A percentile compares a stretch with the other conserved stretches of the same genome.
phyloP scores from a whole-genome alignment of 1,284 basidiomycete genomes.

The Marasmius sp. region DNA sequence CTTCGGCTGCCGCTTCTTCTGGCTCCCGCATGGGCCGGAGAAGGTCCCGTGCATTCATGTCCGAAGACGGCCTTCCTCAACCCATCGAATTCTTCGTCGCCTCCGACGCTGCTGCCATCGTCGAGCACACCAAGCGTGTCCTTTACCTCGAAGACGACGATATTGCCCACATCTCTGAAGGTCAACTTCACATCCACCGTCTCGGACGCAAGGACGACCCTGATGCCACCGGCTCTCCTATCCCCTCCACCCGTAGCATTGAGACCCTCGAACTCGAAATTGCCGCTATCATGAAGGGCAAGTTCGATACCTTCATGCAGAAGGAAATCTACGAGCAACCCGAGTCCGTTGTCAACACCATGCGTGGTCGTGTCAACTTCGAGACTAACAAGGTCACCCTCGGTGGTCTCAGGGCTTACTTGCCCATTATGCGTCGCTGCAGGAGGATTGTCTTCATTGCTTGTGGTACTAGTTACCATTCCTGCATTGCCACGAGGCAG shows the following conservation, averaged over 20 bases:
- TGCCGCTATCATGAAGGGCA: constrained; percentile 99
- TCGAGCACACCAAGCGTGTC: constrained; percentile 99
- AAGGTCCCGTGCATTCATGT: constrained; percentile 97
- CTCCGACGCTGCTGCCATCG: constrained; percentile 93
- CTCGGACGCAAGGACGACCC: constrained; percentile 86
- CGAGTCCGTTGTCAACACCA: constrained; percentile 99
- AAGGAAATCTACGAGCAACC: constrained; percentile 99
- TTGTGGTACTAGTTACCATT: constrained; percentile 98
- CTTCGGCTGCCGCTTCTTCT: constrained; percentile 74
- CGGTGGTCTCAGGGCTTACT: constrained; percentile 93
- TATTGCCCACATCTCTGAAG: constrained; percentile 96
- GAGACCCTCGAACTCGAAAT: constrained; percentile 99
- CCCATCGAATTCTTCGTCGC: constrained; percentile 99
- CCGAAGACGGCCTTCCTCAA: constrained; percentile 96
- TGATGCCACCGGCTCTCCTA: constrained; percentile 39
- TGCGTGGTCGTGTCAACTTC: constrained; percentile 99
- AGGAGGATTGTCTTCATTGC: constrained; percentile 96
- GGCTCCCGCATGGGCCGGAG: constrained; percentile 86
- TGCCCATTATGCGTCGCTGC: constrained; percentile 94
- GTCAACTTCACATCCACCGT: constrained; percentile 98
- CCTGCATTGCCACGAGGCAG: constrained; percentile 94
- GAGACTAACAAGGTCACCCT: constrained; percentile 91
- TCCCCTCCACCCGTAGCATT: constrained; percentile 87
- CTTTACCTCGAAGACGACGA: constrained; percentile 99
- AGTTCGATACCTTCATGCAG: constrained; percentile 99